Base-by-base conservation (phyloP, 2,329 filamentous ascomycete species). In the Paraphoma sp. region DNA sequence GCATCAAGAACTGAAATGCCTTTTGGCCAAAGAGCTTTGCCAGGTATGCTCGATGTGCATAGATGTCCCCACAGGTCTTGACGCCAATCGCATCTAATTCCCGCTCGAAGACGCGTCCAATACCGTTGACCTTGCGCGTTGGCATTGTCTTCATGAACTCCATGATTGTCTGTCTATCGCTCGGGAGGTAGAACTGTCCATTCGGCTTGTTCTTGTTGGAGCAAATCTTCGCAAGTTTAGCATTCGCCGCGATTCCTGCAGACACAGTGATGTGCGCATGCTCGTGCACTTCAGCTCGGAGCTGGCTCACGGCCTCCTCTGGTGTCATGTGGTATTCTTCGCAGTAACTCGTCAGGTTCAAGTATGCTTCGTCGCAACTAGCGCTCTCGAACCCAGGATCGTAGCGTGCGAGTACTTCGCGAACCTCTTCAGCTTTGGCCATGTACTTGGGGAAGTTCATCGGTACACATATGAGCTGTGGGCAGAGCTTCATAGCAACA, bases 201-300 rank as follows among this genome's bases (percentile, higher is more conserved):
- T 99, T 96, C 0, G 95, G 95, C 72, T 99, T 99, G 77, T 98
- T 97, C 75, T 90, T 87, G 72, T 99, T 97, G 16, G 92, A 96
- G 67, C 90, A 92, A 31, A 99, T 97, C 77, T 99, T 99, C 30
- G 95, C 94, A 12, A 99, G 82, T 71, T 93, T 94, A 0, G 93
- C 89, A 74, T 99, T 99, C 1, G 92, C 90, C 0, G 93, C 94
- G 57, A 99, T 97, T 0, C 95, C 95, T 0, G 94, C 95, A 14
- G 93, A 97, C 3, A 99, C 89, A 0, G 93, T 97, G 54, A 99
- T 89, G 40, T 89, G 87, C 0, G 92, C 90, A 68, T 86, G 87
- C 57, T 91, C 85, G 38, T 89, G 83, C 1, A 99, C 86, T 68
- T 96, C 87, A 10, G 82, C 82, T 9, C 95, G 87, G 80, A 98